phyloP scores from a whole-genome alignment of 2,329 filamentous ascomycete species.

The Rhynchosporium agropyri region DNA sequence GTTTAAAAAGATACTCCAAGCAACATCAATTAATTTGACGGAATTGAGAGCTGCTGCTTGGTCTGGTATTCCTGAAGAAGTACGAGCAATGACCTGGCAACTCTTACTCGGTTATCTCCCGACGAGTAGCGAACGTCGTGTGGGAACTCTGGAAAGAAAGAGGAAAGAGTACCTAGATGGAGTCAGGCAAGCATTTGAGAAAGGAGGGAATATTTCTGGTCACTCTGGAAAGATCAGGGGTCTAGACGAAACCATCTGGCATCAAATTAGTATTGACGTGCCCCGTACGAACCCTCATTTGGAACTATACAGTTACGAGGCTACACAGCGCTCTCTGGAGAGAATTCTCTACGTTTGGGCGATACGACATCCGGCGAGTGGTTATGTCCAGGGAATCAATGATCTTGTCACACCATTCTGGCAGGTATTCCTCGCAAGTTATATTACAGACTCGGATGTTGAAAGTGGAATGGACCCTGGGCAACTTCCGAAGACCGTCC shows the following conservation, averaged over 20 bases:
- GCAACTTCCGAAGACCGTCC: slow-evolving; percentile 83
- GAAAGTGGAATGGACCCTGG: slow-evolving; percentile 96
- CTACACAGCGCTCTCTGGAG: slow-evolving; percentile 91
- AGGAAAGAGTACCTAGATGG: slow-evolving; percentile 96
- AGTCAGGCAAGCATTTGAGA: slow-evolving; percentile 72
- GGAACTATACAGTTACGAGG: slow-evolving; percentile 92
- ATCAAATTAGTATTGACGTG: slow-evolving; percentile 98
- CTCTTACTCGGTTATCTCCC: slow-evolving; percentile 92
- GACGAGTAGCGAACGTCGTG: slow-evolving; percentile 91
- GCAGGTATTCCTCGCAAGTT: slow-evolving; percentile 93
- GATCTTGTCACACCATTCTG: slow-evolving; percentile 97
- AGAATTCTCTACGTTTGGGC: slow-evolving; percentile 97
- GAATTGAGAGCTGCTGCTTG: slow-evolving; percentile 87
- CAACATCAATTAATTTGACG: slow-evolving; percentile 82
- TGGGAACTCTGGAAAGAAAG: slow-evolving; percentile 88
- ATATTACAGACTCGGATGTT: slow-evolving; percentile 92
- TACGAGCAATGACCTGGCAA: slow-evolving; percentile 99
- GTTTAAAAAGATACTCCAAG: slow-evolving; percentile 93
- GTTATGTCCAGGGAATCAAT: slow-evolving; percentile 98
- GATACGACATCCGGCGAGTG: slow-evolving; percentile 93
- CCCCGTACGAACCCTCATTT: slow-evolving; percentile 96
- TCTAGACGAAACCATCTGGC: slow-evolving; percentile 96
- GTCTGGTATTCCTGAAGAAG: slow-evolving; percentile 93
- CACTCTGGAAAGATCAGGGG: slow-evolving; percentile 59
- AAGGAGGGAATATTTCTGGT: slow-evolving; percentile 54